Percentiles rank a stretch among this genome's conserved stretches.
Conservation (phyloP, 768 basidiomycete genomes). For the Leccinum sublutescens region DNA sequence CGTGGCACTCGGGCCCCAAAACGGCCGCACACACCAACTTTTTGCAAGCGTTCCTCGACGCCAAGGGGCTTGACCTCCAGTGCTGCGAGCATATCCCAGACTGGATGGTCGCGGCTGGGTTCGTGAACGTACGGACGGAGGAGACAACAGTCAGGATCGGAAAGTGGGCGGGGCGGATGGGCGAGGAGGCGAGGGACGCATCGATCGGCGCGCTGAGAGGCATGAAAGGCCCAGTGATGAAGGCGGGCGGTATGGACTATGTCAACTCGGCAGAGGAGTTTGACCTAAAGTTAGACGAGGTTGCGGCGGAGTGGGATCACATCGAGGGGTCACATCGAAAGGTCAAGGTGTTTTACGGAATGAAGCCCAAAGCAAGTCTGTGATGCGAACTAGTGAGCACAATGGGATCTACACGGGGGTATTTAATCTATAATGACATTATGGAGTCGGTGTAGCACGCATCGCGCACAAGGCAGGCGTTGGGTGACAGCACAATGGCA, state of each 20-base stretch:
- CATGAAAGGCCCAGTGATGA: conserved; percentile 22
- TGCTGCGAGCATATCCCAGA: conserved; percentile 13
- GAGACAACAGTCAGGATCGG: conserved; percentile 14
- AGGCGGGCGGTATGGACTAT: conserved; percentile 22
- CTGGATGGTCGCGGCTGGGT: conserved; percentile 4
- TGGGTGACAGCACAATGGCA: no score
- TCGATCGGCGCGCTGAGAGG: conserved; percentile 21
- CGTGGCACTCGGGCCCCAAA: conserved; percentile 14
- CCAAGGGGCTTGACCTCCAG: conserved; percentile 9
- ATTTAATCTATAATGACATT: not conserved
- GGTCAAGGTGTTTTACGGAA: conserved; percentile 6
- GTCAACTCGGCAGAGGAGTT: conserved; percentile 17
- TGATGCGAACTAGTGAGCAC: not conserved
- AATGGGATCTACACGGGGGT: no score
- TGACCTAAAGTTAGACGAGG: conserved; percentile 15
- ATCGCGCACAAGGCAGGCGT: no score
- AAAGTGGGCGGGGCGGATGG: conserved; percentile 18
- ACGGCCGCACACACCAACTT: conserved; percentile 7
- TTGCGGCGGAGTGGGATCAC: conserved; percentile 25
- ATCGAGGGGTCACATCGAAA: conserved; percentile 9
- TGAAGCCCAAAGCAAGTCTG: not conserved
- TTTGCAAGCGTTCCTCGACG: conserved; percentile 9
- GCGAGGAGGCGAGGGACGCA: conserved; percentile 18
- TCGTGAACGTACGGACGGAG: conserved; percentile 10
- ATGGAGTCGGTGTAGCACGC: not conserved